Evolutionary conservation across 2,329 filamentous ascomycete genomes (phyloP), one percentile per base, ranked within the genome.

Genomic region (Fusarium concolor): DNA sequence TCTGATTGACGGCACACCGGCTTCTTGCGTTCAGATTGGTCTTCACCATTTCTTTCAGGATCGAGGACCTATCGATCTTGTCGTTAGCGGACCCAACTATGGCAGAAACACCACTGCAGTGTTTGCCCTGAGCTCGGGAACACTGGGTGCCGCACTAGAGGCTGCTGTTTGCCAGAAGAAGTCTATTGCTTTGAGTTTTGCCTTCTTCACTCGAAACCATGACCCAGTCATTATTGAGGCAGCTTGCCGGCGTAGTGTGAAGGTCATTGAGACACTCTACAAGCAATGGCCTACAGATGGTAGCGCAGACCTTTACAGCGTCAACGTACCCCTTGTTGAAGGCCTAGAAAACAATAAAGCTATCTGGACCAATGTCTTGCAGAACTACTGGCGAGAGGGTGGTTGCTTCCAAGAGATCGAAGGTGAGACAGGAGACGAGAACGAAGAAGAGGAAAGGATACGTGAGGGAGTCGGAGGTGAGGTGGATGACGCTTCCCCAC

Each of bases 251-350:
- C 89, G 95, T 71, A 89, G 90, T 24, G 90, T 96, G 24, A 86
- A 85, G 67, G 84, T 98, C 24, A 90, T 97, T 67, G 91, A 97
- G 77, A 87, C 93, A 65, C 83, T 99, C 9, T 89, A 86, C 71
- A 84, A 85, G 47, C 91, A 94, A 75, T 97, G 93, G 91, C 87
- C 83, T 0, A 80, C 83, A 33, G 89, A 89, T 51, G 79, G 83
- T 31, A 86, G 85, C 62, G 89, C 92, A 7, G 93, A 97, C 75
- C 81, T 98, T n/a, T 98, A 97, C 79, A 92, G 87, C 46, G 89
- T 98, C 71, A 98, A 98, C 76, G 91, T 98, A 10, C 95, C 96
- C 20, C 83, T 98, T 12, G 85, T 96, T 15, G 90, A 92, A 62
- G 90, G 89, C 9, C 88, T 97, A 2, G 90, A 90, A 70, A 77